Conservation (phyloP, 495 filamentous ascomycete genomes). For the Hyaloscypha bicolor region DNA sequence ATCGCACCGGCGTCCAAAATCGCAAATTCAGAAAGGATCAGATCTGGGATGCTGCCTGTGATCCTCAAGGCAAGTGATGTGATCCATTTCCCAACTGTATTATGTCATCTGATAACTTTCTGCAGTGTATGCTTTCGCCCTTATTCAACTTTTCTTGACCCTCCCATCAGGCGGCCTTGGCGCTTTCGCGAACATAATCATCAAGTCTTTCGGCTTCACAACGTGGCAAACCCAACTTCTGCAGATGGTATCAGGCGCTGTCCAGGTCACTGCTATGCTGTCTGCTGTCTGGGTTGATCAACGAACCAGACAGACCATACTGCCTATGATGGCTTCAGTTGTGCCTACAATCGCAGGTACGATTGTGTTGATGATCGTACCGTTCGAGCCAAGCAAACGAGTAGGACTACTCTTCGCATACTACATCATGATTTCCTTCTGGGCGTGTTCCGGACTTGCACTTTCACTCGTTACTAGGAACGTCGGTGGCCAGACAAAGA, state of each 20-base stretch:
- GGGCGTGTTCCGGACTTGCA: constrained; percentile 56
- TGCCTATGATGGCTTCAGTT: constrained; percentile 64
- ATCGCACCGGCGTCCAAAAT: constrained; percentile 70
- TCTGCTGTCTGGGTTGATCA: constrained; percentile 65
- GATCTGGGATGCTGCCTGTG: constrained; percentile 56
- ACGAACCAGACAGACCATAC: constrained; percentile 59
- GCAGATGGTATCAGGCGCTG: constrained; percentile 69
- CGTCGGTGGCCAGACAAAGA: constrained; percentile 31
- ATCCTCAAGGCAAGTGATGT: constrained; percentile 57
- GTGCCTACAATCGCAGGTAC: constrained; percentile 59
- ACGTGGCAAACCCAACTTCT: constrained; percentile 55
- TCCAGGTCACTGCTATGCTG: constrained; percentile 66
- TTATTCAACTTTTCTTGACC: constrained; percentile 35
- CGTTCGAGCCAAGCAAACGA: constrained; percentile 44
- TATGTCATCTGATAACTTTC: constrained; percentile 2
- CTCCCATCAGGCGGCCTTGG: constrained; percentile 67
- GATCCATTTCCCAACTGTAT: constrained; percentile 46
- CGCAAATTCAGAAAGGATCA: constrained; percentile 70
- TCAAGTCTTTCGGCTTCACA: constrained; percentile 49
- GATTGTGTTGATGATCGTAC: constrained; percentile 51
- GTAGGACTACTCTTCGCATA: constrained; percentile 57
- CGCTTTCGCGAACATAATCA: constrained; percentile 66
- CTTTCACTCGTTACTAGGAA: constrained; percentile 44
- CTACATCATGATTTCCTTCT: constrained; percentile 60
- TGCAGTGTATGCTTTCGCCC: constrained; percentile 48